A percentile compares a stretch with the other conserved stretches of the same genome.
phyloP scores from a whole-genome alignment of 2,329 filamentous ascomycete genomes.

The Huntiella moniliformis region DNA sequence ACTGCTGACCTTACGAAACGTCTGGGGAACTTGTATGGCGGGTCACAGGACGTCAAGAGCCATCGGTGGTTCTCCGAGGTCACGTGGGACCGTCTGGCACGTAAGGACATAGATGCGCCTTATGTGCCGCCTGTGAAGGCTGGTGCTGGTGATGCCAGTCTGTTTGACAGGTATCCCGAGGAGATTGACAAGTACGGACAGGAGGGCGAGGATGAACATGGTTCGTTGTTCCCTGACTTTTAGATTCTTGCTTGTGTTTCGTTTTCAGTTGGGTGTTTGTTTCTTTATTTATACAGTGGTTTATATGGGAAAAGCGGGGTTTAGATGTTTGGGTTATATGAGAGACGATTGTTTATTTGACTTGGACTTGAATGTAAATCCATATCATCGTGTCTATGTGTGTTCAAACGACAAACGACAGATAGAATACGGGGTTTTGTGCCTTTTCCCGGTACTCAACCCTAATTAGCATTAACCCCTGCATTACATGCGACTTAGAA shows the following conservation, averaged over 20 bases:
- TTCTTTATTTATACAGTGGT: background rate
- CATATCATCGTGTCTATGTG: too few species aligned
- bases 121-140: constrained; percentile 93
- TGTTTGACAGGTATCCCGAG: constrained; percentile 96
- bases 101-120: constrained; percentile 95
- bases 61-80: constrained; percentile 96
- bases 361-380: background rate
- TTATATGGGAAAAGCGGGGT: background rate
- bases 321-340: background rate
- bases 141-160: constrained; percentile 83
- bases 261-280: background rate
- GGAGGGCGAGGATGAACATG: constrained; percentile 62
- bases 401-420: too few species aligned
- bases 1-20: constrained; percentile 89
- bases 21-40: constrained; percentile 81
- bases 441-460: too few species aligned
- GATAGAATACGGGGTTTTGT: too few species aligned
- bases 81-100: constrained; percentile 83
- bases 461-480: too few species aligned
- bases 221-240: constrained; percentile 59
- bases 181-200: constrained; percentile 84
- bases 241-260: constrained; percentile 20
- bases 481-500: too few species aligned
- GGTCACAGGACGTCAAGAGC: constrained; percentile 79
- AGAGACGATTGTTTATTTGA: background rate